Evolutionary conservation across 176 grass and related monocot species (phyloP), one percentile per base, ranked within the genome.

Genomic region (Eleusine coracana): DNA sequence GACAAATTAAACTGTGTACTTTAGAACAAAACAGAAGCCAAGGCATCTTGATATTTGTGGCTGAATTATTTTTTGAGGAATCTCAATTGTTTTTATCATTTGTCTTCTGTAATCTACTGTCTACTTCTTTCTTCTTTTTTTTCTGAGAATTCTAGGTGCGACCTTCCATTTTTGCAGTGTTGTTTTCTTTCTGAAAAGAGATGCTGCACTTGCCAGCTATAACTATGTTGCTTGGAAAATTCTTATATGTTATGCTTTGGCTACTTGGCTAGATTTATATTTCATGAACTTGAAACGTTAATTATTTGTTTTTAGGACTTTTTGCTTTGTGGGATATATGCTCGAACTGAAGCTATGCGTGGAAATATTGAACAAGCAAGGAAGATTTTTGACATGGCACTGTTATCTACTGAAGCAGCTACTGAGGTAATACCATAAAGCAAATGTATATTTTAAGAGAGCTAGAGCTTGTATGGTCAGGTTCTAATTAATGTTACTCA

Each of bases 301-400:
- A 49, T 63, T 73, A 44, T 76, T 66, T 74, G 25, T 39, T 86
- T 46, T 37, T 84, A 98, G 96, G 91, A 98, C 81, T 66, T 98
- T 74, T 83, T 98, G 76, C 85, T 98, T 83, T 98, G 96, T 60
- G 96, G 96, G 58, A 89, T 98, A 86, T 98, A 95, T 95, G 96
- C 82, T 4, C 86, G 79, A 87, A 95, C 83, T 56, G 96, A 95
- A 73, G 92, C 96, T 61, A 72, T 86, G 69, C 87, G 87, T 86
- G 92, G 96, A 49, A 93, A 93, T 66, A 79, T 95, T 81, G 92
- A 95, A 61, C 84, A 91, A 77, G 92, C 92, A 80, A 98, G 96
- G 84, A 95, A 95, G 80, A 98, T 98, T 88, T 93, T 98, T 86
- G 96, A 98, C 80, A 87, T 93, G 92, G 96, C 96, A 77, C 88